Base-by-base conservation (phyloP, 768 basidiomycete genomes). In the Amanita rubescens region DNA sequence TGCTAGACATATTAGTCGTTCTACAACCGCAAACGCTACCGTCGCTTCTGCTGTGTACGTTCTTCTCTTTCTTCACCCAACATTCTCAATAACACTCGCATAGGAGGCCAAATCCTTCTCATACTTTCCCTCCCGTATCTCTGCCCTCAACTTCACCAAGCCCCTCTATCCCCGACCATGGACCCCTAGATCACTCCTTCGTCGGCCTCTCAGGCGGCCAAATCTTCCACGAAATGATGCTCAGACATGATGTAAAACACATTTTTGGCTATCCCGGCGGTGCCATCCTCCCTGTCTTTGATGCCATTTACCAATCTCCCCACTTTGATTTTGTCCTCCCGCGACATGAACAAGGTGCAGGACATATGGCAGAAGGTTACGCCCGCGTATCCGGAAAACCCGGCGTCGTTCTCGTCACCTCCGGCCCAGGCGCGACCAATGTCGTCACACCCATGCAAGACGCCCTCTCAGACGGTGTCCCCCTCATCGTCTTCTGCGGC, bases 151-250 rank as follows among this genome's bases (percentile, higher is more conserved):
- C 57, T 60, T 69, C 11, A 58, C 72, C 15, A 49, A 63, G 27
- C 60, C 67, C 42, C 66, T 71, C 65, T 22, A 70, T 69, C 9
- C 71, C 72, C 11, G 70, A 71, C 0, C 72, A 68, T 4, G 67
- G 71, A 25, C 75, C 75, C 37, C 70, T 89, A 55, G 91, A 94
- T 66, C 78, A 84, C 62, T 85, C 88, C 7, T 98, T 99, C 64
- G 79, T 98, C 52, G 96, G 95, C 46, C 80, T 94, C 68, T 91
- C 92, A 19, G 95, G 95, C 11, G 95, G 95, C 24, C 81, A 97
- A 69, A 97, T 99, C 65, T 96, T 99, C 75, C 94, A 99, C 69
- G 95, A 99, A 72, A 98, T 99, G 95, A 95, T 99, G 91, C 84
- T 94, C 57, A 80, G 95, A 43, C 96, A 99, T 65, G 82, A 79